Evolutionary conservation across 2,329 filamentous ascomycete genomes (phyloP).

Genomic region (Cercospora zeae-maydis): DNA sequence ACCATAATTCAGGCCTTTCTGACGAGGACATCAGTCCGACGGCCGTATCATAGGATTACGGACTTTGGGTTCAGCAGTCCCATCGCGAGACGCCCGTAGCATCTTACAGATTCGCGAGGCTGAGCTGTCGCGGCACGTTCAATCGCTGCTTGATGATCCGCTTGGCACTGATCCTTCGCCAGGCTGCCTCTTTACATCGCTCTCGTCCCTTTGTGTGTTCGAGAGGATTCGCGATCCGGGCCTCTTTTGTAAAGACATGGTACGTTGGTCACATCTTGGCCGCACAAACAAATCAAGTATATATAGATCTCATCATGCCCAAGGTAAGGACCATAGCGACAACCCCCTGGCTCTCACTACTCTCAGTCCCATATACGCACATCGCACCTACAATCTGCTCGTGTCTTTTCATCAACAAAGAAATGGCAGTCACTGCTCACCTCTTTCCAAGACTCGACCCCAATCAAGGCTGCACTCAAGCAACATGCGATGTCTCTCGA

Average conservation of each 20-base stretch:
- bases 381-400: neutral
- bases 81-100: neutral
- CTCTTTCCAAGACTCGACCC: conserved; percentile 26
- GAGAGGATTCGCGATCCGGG: neutral
- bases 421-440: conserved; percentile 12
- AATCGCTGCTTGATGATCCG: neutral
- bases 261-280: neutral
- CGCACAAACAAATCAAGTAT: neutral
- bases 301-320: neutral
- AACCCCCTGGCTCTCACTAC: neutral
- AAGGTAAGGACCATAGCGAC: neutral
- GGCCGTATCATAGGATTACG: neutral
- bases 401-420: neutral
- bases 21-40: neutral
- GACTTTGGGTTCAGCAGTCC: neutral
- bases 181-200: neutral
- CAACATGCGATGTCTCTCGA: conserved; percentile 25
- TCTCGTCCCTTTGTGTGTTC: neutral
- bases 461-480: conserved; percentile 31
- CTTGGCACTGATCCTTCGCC: neutral
- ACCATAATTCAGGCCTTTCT: neutral
- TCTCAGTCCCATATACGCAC: neutral
- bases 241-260: neutral
- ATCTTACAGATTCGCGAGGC: neutral
- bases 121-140: neutral